Evolutionary conservation across 108 stramenopile species (phyloP), one percentile per base, ranked within the genome.

Genomic region (Nitzschia sp.): DNA sequence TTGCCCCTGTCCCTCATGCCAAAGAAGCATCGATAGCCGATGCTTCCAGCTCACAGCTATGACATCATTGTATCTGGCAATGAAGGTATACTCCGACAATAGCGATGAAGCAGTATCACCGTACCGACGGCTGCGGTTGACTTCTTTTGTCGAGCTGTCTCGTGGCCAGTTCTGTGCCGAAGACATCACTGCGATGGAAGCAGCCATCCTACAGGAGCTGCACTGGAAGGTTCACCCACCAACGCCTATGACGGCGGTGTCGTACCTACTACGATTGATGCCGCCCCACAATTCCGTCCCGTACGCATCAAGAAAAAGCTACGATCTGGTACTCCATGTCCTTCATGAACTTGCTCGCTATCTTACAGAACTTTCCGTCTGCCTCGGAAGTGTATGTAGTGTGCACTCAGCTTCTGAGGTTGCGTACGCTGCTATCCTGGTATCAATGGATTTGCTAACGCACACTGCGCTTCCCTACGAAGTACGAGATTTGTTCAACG

Each of bases 11-110:
- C 68, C 72, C 8, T 54, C 68, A 15, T 83, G 82, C 65, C 76
- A 76, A 57, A 51, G 48, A 49, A 64, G 27, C 25, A 60, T 88
- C n/a, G 82, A 88, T 54, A 77, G 81, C 47, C 81, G 83, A 24
- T 68, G 71, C 34, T 94, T 88, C 66, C 89, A 94, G 54, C 81
- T 94, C 23, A 77, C 86, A 26, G 87, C 89, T 24, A 86, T 88
- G 74, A 78, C 93, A 9, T 77, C 86, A 24, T 75, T 94, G 6
- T 90, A 94, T 64, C 71, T 94, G 18, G 83, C 90, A 19, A 83
- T 90, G 54, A 94, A 94, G 75, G 31, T 90, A n/a, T 70, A 86
- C 54, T 81, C 87, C 23, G 74, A 84, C 63, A 70, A 74, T 46
- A 64, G 54, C 33, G 71, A 78, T n/a, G 85, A 87, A 9, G 59